Base-by-base conservation (phyloP, 306 rosid species). In the Mimosa pudica region DNA sequence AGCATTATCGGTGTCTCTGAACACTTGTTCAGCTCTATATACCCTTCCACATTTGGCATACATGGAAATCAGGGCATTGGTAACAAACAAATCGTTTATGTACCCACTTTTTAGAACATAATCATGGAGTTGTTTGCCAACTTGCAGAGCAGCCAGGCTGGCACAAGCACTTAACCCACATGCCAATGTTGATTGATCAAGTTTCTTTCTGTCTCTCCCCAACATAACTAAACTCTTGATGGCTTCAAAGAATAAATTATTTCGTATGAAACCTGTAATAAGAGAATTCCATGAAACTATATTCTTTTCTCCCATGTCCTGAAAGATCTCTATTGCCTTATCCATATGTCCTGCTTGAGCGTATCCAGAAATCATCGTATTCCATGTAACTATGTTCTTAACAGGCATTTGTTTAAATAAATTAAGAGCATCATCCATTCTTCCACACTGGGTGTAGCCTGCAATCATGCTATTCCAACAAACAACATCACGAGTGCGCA, bases 401-500 rank as follows among this genome's bases (percentile, higher is more conserved):
- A 83, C 16, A 30, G 68, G 88, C 94, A 92, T 90, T 87, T 88
- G 84, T 73, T 76, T 75, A 69, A 94, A 89, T 79, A 94, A 64
- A 80, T 73, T 54, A 12, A 82, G 79, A 66, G 98, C 98, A 70
- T 86, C 93, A 33, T 65, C 86, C 94, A 88, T 86, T 83, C 87
- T 86, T 55, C 91, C 98, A 75, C 83, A 83, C 78, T 87, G 96
- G 24, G 85, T 81, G 78, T 86, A 90, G 47, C 98, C 97, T 54
- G 88, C 69, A 78, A 94, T 88, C 96, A 94, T 88, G 84, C 90
- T 88, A 84, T 92, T 94, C 96, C 94, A 94, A 81, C 96, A 90
- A 83, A 94, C 87, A 77, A 60, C 74, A 78, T 92, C 96, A 13
- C 84, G 81, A 5, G 54, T 54, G 7, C 73, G 58, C 35, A 94